phyloP scores from a whole-genome alignment of 305 asterid genomes.

The Rubia tinctorum region DNA sequence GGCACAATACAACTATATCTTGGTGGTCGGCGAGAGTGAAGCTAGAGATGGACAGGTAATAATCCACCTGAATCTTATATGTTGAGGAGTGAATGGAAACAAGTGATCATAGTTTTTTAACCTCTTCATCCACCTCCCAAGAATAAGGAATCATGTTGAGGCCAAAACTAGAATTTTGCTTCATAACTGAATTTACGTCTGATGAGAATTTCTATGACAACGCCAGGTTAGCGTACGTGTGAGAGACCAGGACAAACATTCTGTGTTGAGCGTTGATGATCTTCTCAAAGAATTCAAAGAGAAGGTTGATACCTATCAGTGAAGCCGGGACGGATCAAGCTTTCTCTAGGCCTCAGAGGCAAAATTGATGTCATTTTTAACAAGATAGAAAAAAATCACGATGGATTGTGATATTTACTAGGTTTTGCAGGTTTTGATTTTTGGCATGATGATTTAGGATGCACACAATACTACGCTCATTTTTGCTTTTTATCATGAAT shows the following conservation, averaged over 20 bases:
- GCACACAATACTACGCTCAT: neutral
- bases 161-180: neutral
- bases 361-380: neutral
- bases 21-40: conserved; percentile 94
- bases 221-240: conserved; percentile 40
- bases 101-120: neutral
- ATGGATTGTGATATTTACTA: neutral
- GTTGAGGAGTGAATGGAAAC: neutral
- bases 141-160: too few species aligned
- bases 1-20: conserved; percentile 83
- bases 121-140: too few species aligned
- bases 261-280: conserved; percentile 25
- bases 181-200: neutral
- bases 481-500: neutral
- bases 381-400: neutral
- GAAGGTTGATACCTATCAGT: conserved; percentile 25
- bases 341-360: neutral
- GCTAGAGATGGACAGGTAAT: conserved; percentile 68
- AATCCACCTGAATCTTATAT: neutral
- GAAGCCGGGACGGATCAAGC: neutral
- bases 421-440: neutral
- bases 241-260: conserved; percentile 27
- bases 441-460: neutral
- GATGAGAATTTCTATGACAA: neutral
- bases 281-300: conserved; percentile 33